A percentile compares a stretch with the other conserved stretches of the same genome.
phyloP scores from a whole-genome alignment of 139 green algal genomes.

The Eudorina sp. region DNA sequence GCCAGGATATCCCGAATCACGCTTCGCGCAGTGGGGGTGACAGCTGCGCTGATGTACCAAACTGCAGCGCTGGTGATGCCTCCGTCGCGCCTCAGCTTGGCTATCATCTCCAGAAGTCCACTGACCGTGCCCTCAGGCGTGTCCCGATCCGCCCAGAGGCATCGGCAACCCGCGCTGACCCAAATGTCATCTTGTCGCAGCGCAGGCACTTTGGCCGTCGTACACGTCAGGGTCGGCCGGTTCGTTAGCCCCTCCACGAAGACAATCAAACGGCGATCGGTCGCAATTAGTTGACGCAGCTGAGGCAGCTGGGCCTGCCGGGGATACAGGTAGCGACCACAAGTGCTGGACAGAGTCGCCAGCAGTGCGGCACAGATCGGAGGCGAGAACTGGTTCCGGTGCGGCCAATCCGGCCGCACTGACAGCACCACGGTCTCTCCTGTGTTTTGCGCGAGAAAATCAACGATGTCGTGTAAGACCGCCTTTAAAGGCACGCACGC shows the following conservation, averaged over 20 bases:
- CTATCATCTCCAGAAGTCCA: slow-evolving; percentile 10
- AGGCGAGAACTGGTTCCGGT: background rate
- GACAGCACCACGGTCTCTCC: background rate
- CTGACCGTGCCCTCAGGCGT: background rate
- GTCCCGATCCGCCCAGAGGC: slow-evolving; percentile 6
- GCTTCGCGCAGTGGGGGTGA: background rate
- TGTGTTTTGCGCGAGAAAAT: background rate
- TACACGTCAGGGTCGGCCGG: too few relatives aligned
- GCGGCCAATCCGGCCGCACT: slow-evolving; percentile 17
- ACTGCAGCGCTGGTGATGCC: background rate
- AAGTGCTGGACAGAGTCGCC: background rate
- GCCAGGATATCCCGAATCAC: background rate
- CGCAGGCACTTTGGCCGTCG: background rate
- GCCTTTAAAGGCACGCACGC: background rate
- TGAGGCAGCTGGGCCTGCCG: background rate
- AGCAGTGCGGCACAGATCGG: background rate
- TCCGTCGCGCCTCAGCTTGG: background rate
- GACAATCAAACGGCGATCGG: background rate
- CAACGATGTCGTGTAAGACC: background rate
- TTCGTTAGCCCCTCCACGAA: background rate
- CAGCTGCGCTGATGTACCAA: slow-evolving; percentile 7
- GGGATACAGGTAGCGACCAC: background rate
- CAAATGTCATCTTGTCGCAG: background rate
- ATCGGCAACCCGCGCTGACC: background rate
- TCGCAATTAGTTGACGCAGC: background rate